A percentile compares a stretch with the other conserved stretches of the same genome.
phyloP scores from a whole-genome alignment of 192 early-diverging fungal genomes.

The Coemansia sp. region DNA sequence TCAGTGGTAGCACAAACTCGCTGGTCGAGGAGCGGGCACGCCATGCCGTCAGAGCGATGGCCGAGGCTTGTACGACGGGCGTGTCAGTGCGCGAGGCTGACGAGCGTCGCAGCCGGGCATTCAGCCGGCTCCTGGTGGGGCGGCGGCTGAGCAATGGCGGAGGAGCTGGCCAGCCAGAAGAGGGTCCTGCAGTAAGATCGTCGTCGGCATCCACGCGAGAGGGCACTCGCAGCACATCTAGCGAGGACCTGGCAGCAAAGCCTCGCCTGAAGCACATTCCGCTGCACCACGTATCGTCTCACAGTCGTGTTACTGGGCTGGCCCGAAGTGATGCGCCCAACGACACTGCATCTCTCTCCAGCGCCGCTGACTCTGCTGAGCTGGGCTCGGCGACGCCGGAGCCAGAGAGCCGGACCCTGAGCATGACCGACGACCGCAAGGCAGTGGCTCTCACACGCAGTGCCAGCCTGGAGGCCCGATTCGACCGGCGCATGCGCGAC shows the following conservation, averaged over 20 bases:
- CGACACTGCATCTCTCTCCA: not conserved
- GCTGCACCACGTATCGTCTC: slow-evolving; percentile 30
- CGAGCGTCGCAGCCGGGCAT: slow-evolving; percentile 27
- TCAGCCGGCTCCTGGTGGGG: slow-evolving; percentile 33
- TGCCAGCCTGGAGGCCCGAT: slow-evolving; percentile 53
- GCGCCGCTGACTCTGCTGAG: not conserved
- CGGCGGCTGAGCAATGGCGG: slow-evolving; percentile 11
- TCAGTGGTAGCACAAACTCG: not conserved
- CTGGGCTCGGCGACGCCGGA: slow-evolving; percentile 23
- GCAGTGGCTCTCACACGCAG: slow-evolving; percentile 37
- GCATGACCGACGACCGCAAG: slow-evolving; percentile 35
- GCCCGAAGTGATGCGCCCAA: slow-evolving; percentile 2
- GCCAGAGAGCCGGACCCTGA: slow-evolving; percentile 43
- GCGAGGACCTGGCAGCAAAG: slow-evolving; percentile 9
- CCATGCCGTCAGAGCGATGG: slow-evolving; percentile 47
- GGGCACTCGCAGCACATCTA: slow-evolving; percentile 7
- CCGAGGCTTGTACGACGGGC: slow-evolving; percentile 49
- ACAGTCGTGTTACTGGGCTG: slow-evolving; percentile 14
- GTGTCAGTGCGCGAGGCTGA: slow-evolving; percentile 41
- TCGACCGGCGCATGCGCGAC: slow-evolving; percentile 32
- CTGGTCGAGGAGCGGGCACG: slow-evolving; percentile 52
- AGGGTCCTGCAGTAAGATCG: not conserved
- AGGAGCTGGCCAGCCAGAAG: not conserved
- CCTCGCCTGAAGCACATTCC: slow-evolving; percentile 8
- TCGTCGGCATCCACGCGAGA: slow-evolving; percentile 10